Evolutionary conservation across 73 alveolate species (phyloP).

Genomic region (Effrenium voratum): DNA sequence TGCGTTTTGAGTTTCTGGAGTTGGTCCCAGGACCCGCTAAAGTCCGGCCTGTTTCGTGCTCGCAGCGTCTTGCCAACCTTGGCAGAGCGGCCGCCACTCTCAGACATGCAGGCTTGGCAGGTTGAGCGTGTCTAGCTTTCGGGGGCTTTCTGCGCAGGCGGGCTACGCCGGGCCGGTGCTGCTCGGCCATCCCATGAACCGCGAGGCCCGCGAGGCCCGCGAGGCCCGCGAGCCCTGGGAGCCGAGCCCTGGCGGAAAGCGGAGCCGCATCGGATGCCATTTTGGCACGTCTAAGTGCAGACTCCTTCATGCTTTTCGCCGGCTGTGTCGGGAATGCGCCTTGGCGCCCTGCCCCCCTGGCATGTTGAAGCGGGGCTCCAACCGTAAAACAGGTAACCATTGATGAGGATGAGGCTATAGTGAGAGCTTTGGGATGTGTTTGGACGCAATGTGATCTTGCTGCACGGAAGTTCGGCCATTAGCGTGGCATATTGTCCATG

Average conservation of each 20-base stretch:
- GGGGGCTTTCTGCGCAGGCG: neutral
- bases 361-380: no score
- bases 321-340: no score
- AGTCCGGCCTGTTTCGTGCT: constrained; percentile 47
- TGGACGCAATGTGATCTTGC: no score
- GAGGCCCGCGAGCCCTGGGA: constrained; percentile 1
- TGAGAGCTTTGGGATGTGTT: no score
- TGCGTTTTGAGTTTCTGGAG: neutral
- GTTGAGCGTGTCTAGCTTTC: neutral
- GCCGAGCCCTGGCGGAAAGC: neutral
- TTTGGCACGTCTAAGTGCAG: no score
- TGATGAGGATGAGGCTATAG: no score
- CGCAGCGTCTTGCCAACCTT: constrained; percentile 73
- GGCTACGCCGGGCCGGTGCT: constrained; percentile 41
- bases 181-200: constrained; percentile 52
- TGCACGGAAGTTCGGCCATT: no score
- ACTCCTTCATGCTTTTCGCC: no score
- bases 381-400: no score
- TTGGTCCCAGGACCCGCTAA: neutral
- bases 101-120: constrained; percentile 29
- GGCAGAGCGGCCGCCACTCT: constrained; percentile 56
- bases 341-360: no score
- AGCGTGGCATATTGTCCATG: no score
- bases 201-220: constrained; percentile 40
- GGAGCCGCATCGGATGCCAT: no score